phyloP scores from a whole-genome alignment of 148 eudicot species.

The Chenopodium quinoa region DNA sequence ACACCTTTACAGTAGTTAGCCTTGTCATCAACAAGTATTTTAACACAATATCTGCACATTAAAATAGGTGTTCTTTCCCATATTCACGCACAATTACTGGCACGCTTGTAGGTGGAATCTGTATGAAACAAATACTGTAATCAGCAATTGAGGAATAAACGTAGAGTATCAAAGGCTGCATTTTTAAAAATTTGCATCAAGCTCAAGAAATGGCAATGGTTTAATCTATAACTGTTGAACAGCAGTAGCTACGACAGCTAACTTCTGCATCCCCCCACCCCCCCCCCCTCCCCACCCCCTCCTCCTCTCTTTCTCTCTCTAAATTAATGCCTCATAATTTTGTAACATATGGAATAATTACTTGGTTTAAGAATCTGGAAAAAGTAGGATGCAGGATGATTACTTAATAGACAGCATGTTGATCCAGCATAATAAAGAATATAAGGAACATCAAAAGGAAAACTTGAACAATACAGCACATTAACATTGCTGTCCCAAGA shows the following conservation, averaged over 20 bases:
- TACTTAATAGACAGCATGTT: background rate
- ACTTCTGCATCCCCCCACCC: background rate
- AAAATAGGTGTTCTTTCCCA: constrained; percentile 59
- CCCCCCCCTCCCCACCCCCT: background rate
- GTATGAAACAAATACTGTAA: constrained; percentile 21
- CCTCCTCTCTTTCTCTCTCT: too few species aligned
- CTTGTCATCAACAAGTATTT: constrained; percentile 8
- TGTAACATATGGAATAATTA: background rate
- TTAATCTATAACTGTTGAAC: background rate
- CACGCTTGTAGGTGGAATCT: constrained; percentile 88
- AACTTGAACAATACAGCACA: background rate
- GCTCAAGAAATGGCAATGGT: background rate
- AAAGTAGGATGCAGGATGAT: background rate
- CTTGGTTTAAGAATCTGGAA: background rate
- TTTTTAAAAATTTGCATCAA: background rate
- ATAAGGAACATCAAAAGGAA: background rate
- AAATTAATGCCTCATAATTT: background rate
- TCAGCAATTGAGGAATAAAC: background rate
- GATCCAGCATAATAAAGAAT: background rate
- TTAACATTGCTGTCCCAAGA: too few species aligned
- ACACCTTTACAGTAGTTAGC: constrained; percentile 27
- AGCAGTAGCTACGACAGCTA: background rate
- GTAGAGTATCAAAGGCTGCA: background rate
- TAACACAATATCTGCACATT: constrained; percentile 29
- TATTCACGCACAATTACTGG: constrained; percentile 90